A percentile compares a stretch with the other conserved stretches of the same genome.
These are phyloP conservation scores for Aspergillus puulaauensis DNA, from an alignment of 2,329 filamentous ascomycete species.

Conservation along the genomic window DNA sequence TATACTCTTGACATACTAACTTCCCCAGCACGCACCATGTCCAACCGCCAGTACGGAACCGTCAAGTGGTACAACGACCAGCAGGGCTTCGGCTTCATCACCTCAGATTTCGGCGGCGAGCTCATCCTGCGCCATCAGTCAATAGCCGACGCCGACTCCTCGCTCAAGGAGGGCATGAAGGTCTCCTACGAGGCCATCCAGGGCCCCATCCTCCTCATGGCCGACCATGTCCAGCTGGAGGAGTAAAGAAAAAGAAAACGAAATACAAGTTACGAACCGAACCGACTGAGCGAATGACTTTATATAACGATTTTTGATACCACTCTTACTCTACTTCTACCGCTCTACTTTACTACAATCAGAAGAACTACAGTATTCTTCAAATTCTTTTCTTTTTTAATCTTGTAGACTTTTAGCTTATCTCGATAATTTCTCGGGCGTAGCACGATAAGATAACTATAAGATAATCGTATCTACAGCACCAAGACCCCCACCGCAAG, in stretches of 20 bases:
- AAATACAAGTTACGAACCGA: no score
- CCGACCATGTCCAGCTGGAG: conserved; percentile 8
- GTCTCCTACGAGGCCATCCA: conserved; percentile 7
- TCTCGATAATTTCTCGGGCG: background rate
- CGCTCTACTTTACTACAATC: no score
- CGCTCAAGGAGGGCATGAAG: conserved; percentile 6
- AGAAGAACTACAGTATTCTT: no score
- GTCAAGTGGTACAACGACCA: conserved; percentile 11
- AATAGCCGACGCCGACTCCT: background rate
- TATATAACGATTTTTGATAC: no score
- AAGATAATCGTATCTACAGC: background rate
- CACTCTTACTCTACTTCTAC: no score
- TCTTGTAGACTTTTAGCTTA: no score
- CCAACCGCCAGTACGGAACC: conserved; percentile 6
- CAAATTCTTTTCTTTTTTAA: no score
- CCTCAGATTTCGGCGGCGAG: conserved; percentile 7
- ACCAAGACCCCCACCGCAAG: background rate
- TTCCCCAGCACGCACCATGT: background rate
- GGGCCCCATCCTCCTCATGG: conserved; percentile 2
- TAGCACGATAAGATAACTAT: background rate
- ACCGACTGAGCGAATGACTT: no score
- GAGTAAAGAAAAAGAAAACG: background rate
- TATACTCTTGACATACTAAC: background rate
- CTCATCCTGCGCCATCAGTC: conserved; percentile 8
- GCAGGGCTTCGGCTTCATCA: conserved; percentile 13